Evolutionary conservation across 768 basidiomycete species (phyloP), one percentile per base, ranked within the genome.

Genomic region (Scleroderma bovista): DNA sequence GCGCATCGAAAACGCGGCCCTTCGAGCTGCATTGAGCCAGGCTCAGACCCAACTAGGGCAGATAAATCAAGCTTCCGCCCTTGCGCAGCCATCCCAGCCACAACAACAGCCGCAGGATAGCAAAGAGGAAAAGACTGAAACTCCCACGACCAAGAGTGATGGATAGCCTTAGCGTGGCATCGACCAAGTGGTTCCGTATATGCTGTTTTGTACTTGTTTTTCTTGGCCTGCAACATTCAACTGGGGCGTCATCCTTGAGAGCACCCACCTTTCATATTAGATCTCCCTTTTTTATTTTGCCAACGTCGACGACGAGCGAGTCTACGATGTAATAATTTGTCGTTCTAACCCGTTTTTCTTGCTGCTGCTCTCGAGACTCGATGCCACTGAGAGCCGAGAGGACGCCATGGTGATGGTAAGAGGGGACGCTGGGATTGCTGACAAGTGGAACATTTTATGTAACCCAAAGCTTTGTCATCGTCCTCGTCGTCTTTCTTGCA

Each of bases 1-100:
- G 8, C 81, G 90, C 39, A 79, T 88, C 45, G 90, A 93, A 69
- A 93, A 91, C 50, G 79, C 87, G 7, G 81, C 85, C 2, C 72
- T 92, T 3, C 77, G 88, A 9, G 83, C 84, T 0, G 84, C 84
- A 2, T 76, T 91, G 47, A 77, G 73, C 50, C 70, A 73, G 23
- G 52, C 70, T 1, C 74, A 75, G 52, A 51, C 70, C 1, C 74
- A 75, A 53, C 51, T 67, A 40, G 19, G 56, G 17, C 54, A 68
- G 1, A 50, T 78, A 24, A 55, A 51, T 32, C 60, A 65, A 22
- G 54, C 67, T 10, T 52, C 62, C n/a, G n/a, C n/a, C n/a, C n/a
- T n/a, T n/a, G n/a, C n/a, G n/a, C n/a, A n/a, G n/a, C n/a, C n/a
- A n/a, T n/a, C n/a, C n/a, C n/a, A n/a, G n/a, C n/a, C n/a, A n/a